These are phyloP conservation scores for Syncephalastrum sp. DNA, from an alignment of 371 early-diverging fungal species.

Conservation along the genomic window DNA sequence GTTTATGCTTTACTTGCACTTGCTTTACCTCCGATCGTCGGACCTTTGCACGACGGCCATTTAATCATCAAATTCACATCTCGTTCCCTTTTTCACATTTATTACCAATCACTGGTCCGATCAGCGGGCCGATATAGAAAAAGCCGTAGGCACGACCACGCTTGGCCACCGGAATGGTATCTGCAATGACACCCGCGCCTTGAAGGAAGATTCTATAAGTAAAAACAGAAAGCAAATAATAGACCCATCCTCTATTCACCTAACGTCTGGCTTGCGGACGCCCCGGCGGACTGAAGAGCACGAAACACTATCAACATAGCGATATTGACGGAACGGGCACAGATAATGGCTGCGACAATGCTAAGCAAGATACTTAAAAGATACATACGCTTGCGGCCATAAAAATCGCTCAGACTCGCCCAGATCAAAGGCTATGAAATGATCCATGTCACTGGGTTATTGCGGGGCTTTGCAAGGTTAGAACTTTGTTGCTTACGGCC, in stretches of 20 bases:
- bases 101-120: conserved; percentile 24
- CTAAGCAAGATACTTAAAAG: conserved; percentile 54
- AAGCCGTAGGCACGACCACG: conserved; percentile 33
- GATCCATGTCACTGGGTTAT: background rate
- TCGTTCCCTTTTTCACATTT: background rate
- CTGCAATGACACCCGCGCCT: conserved; percentile 37
- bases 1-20: background rate
- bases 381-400: conserved; percentile 61
- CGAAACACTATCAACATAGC: conserved; percentile 60
- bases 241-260: conserved; percentile 32
- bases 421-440: conserved; percentile 53
- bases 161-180: conserved; percentile 20
- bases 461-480: background rate
- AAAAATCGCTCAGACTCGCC: conserved; percentile 64
- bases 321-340: conserved; percentile 52
- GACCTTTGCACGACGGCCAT: background rate
- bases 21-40: conserved; percentile 7
- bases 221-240: conserved; percentile 53
- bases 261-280: conserved; percentile 62
- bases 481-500: conserved; percentile 17
- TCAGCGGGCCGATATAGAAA: conserved; percentile 24
- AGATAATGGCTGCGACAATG: conserved; percentile 57
- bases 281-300: conserved; percentile 63
- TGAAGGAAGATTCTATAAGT: conserved; percentile 63
- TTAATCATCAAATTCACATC: background rate